Evolutionary conservation across 257 asterid genomes (phyloP), one percentile per base, ranked within the genome.

Genomic region (Eustoma russellianum): DNA sequence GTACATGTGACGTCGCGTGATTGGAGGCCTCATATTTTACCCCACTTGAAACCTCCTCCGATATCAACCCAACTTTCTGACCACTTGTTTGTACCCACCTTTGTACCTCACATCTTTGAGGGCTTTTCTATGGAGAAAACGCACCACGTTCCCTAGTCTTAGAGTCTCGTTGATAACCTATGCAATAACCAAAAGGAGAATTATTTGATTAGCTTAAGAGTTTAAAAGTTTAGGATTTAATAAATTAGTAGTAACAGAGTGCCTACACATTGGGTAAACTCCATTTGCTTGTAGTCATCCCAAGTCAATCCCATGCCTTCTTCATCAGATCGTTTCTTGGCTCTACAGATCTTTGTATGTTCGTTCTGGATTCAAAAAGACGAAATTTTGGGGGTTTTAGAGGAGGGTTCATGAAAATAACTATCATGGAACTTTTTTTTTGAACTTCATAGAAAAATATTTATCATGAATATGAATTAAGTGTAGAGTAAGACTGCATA

Each of bases 211-310:
- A 41, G 14, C 17, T 24, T 24, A 24, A 24, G 30, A 0, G 2
- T 5, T 38, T 35, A 35, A 35, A 35, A 9, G 41, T n/a, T n/a
- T n/a, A n/a, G 41, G 57, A 33, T 17, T 13, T 47, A 38, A 30
- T 50, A 8, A 63, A 24, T 24, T 24, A 24, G 30, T 24, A 4
- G 30, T 24, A 9, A 11, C 13, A 24, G 46, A 52, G 53, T 61
- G 56, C 92, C 79, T 72, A 89, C 97, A 56, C 95, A 81, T 71
- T 89, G 97, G 18, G 95, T 89, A 75, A 89, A 89, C 45, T 83
- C 95, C 97, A 89, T 89, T 61, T 81, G 79, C 77, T 73, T 89
- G 76, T 89, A 89, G 46, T 89, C 97, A 46, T 89, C 94, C 97
- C 97, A 89, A 48, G 46, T 74, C 80, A 89, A 55, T 17, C 77